Evolutionary conservation across 345 rosid species (phyloP).

Genomic region (Brassica rapa): DNA sequence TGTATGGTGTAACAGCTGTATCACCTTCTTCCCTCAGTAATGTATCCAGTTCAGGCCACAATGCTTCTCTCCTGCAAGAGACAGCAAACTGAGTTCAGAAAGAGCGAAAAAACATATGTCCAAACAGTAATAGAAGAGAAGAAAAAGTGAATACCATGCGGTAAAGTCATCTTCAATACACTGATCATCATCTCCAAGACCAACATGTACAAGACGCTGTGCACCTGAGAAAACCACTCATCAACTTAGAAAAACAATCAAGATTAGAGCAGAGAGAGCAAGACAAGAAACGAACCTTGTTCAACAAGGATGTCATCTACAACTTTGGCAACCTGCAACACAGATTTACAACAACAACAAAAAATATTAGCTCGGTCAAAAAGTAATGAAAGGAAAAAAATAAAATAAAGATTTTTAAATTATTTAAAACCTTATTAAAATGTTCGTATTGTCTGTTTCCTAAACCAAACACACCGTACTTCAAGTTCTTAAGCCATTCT

Average conservation of each 20-base stretch:
- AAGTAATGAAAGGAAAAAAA: neutral
- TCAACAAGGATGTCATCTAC: slow-evolving; percentile 69
- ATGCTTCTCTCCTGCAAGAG: slow-evolving; percentile 71
- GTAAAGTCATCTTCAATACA: slow-evolving; percentile 91
- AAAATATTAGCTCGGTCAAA: neutral
- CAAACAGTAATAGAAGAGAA: neutral
- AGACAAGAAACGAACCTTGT: slow-evolving; percentile 57
- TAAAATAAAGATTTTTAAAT: no score
- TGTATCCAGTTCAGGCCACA: slow-evolving; percentile 96
- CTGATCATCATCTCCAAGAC: slow-evolving; percentile 92
- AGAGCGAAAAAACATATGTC: neutral
- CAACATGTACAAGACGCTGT: slow-evolving; percentile 69
- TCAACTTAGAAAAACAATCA: neutral
- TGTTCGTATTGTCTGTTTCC: slow-evolving; percentile 63
- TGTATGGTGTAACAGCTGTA: slow-evolving; percentile 37
- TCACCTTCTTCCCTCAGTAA: slow-evolving; percentile 82
- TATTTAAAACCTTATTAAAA: slow-evolving; percentile 48
- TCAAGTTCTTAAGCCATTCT: slow-evolving; percentile 67
- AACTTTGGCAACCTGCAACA: slow-evolving; percentile 70
- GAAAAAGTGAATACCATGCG: slow-evolving; percentile 55
- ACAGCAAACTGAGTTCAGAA: slow-evolving; percentile 1
- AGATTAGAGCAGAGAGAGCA: slow-evolving; percentile 26
- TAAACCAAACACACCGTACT: slow-evolving; percentile 88
- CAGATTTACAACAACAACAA: neutral
- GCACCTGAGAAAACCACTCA: slow-evolving; percentile 60